phyloP scores from a whole-genome alignment of 345 rosid species.

The Reutealis trisperma region DNA sequence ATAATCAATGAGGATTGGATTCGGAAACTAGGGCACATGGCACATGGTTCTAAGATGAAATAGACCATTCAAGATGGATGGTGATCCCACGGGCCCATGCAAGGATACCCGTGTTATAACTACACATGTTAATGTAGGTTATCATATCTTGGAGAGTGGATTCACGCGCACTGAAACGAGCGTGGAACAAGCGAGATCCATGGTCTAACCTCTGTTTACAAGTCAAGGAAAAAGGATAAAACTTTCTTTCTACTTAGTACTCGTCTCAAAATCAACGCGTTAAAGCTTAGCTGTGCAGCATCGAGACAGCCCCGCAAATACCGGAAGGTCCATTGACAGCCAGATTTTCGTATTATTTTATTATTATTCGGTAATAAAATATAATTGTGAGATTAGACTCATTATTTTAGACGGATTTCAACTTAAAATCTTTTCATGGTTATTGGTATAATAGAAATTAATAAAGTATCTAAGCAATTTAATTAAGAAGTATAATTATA shows the following conservation, averaged over 20 bases:
- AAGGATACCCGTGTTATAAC: background rate
- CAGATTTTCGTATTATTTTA: too few relatives aligned
- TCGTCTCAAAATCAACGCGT: background rate
- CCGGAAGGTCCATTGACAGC: conserved; percentile 2
- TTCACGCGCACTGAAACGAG: background rate
- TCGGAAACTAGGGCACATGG: background rate
- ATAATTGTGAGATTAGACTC: too few relatives aligned
- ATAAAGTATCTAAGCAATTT: too few relatives aligned
- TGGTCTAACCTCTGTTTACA: background rate
- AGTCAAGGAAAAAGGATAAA: background rate
- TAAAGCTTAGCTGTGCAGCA: background rate
- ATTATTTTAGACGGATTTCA: too few relatives aligned
- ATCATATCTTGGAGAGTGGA: background rate
- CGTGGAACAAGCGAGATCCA: background rate
- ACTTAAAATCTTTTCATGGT: too few relatives aligned
- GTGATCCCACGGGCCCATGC: background rate
- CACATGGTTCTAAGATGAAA: background rate
- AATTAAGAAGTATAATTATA: too few relatives aligned
- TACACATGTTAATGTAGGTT: background rate
- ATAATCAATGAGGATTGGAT: too few relatives aligned
- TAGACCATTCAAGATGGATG: background rate
- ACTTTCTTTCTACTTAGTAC: background rate
- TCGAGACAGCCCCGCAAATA: background rate
- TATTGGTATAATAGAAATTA: too few relatives aligned
- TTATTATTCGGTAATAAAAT: too few relatives aligned